Percentiles rank a stretch among this genome's conserved stretches.
Evolutionary conservation across 805 yeast genomes (phyloP).

Genomic region (Priceomyces fermenticarens): DNA sequence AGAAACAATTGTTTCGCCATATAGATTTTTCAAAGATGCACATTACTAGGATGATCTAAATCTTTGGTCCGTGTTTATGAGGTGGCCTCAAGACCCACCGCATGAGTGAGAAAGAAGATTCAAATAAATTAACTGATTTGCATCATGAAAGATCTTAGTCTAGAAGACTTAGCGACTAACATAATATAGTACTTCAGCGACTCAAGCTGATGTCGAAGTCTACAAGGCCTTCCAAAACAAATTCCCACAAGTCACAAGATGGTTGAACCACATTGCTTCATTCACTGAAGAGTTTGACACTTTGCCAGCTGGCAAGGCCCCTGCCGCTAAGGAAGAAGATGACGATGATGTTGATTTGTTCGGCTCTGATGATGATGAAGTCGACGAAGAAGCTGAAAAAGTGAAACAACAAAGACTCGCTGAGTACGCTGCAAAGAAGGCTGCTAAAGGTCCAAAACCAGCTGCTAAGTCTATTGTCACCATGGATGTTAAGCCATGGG

Average conservation of each 20-base stretch:
- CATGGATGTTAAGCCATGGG: slow-evolving; percentile 99
- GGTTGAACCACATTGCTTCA: slow-evolving; percentile 98
- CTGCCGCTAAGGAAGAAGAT: slow-evolving; percentile 73
- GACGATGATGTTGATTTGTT: slow-evolving; percentile 91
- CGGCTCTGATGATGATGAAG: slow-evolving; percentile 93
- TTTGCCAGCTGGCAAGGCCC: slow-evolving; percentile 75
- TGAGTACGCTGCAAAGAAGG: slow-evolving; percentile 96
- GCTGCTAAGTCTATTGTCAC: slow-evolving; percentile 98
- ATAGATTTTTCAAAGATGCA: background rate
- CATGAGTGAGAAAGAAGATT: slow-evolving; percentile 72
- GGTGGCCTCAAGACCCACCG: slow-evolving; percentile 95
- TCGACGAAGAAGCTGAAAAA: slow-evolving; percentile 95
- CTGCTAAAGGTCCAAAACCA: slow-evolving; percentile 94
- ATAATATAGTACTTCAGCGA: slow-evolving; percentile 67
- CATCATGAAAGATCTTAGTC: background rate
- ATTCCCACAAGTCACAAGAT: slow-evolving; percentile 94
- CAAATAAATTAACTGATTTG: slow-evolving; percentile 25
- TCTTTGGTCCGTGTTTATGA: slow-evolving; percentile 96
- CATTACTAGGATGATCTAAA: slow-evolving; percentile 57
- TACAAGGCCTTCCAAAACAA: slow-evolving; percentile 90
- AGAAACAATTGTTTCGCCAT: slow-evolving; percentile 4
- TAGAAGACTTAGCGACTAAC: slow-evolving; percentile 19
- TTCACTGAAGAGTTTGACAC: slow-evolving; percentile 79
- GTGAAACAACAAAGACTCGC: slow-evolving; percentile 97
- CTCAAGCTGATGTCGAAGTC: slow-evolving; percentile 93